These are phyloP conservation scores for Calonectria montana DNA, from an alignment of 2,329 filamentous ascomycete species.

Conservation along the genomic window DNA sequence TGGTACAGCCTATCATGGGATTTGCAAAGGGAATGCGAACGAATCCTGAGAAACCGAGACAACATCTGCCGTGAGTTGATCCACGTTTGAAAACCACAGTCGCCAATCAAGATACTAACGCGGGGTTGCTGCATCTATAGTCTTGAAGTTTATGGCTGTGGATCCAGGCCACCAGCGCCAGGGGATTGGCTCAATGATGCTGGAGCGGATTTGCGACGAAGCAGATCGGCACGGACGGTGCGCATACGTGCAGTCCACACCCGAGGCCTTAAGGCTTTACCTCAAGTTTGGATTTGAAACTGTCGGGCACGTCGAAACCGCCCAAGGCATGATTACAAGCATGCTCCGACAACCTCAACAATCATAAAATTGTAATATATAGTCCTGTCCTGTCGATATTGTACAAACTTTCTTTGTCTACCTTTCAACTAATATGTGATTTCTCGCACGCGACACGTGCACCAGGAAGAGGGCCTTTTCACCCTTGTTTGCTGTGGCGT, in stretches of 20 bases:
- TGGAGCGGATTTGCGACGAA: neutral
- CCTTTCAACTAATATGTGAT: neutral
- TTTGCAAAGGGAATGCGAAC: neutral
- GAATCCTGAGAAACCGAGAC: neutral
- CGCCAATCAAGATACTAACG: neutral
- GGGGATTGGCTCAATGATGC: neutral
- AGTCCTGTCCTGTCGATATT: neutral
- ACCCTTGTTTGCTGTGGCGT: neutral
- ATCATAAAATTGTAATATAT: neutral
- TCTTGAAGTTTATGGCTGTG: neutral
- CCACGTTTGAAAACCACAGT: neutral
- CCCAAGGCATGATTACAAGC: neutral
- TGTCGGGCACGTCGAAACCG: neutral
- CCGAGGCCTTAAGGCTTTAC: neutral
- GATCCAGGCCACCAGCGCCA: neutral
- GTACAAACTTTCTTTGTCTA: neutral
- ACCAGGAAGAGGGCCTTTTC: neutral
- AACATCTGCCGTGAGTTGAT: neutral
- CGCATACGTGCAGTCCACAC: neutral
- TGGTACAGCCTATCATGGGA: neutral
- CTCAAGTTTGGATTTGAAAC: neutral
- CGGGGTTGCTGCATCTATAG: neutral
- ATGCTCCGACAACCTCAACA: neutral
- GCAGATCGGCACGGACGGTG: neutral
- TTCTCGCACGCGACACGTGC: neutral